Base-by-base conservation (phyloP, 768 basidiomycete species). In the Hemileccinum impolitum region DNA sequence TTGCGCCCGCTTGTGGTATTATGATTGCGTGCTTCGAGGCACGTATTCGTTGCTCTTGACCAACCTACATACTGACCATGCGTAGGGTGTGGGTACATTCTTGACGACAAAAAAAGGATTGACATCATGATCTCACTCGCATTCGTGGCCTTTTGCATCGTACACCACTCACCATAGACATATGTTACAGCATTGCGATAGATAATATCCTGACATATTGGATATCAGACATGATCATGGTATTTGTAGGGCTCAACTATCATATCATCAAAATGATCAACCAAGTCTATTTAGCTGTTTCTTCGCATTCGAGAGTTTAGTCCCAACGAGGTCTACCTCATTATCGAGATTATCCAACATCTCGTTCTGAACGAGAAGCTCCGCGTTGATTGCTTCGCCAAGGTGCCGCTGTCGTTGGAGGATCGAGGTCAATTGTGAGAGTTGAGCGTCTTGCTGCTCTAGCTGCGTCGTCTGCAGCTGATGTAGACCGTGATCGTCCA, bases 21-120 rank as follows among this genome's bases (percentile, higher is more conserved):
- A 97, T 98, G 95, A 96, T 97, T 65, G 83, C 90, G 48, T 94
- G 87, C 66, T 98, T 87, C 64, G 94, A 98, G 82, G 94, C 84
- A 57, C 26, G 78, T 38, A 19, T 17, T 34, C 45, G 44, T 49
- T 30, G 1, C 21, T 23, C 21, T 48, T 12, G 49, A 31, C 23
- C 39, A 6, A 49, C 67, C 31, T 30, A 21, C 23, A 49, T 31
- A 12, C 56, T 62, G 36, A 65, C 45, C 10, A 14, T 9, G 1
- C 19, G 26, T 25, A 87, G 85, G 83, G 85, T 40, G 71, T 87
- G 47, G 85, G 83, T 43, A 74, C 67, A 52, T 63, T 76, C 36
- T 65, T 87, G 54, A 65, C 72, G 32, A 18, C 46, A 26, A 74
- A 72, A 55, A 66, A 52, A 23, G 23, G 54, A 64, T 45, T 60